Evolutionary conservation across 352 stramenopile species (phyloP), one percentile per base, ranked within the genome.

Genomic region (Globisporangium recalcitrans): DNA sequence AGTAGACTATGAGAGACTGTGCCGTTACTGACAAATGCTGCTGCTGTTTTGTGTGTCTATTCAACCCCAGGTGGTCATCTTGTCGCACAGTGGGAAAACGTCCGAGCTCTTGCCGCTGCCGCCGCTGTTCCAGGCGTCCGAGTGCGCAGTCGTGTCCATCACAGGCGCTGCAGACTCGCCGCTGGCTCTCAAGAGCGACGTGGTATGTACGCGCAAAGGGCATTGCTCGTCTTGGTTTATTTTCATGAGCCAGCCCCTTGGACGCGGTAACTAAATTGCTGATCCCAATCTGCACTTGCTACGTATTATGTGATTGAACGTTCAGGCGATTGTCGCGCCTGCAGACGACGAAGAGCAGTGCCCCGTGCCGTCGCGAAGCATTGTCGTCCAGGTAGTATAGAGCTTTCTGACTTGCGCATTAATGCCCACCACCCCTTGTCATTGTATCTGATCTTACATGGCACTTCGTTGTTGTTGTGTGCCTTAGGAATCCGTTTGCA

Each of bases 21-120:
- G 24, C 34, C 34, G 19, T 38, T 27, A 27, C 27, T 56, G 42
- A 56, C 44, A 51, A 46, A 21, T 22, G 38, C 8, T 21, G 13
- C 14, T 22, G n/a, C n/a, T n/a, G n/a, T 31, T 21, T 14, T 26
- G 11, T 22, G 24, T 4, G 40, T 38, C 26, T 9, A 40, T 27
- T 38, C 7, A n/a, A n/a, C n/a, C n/a, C 44, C 38, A 87, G 78
- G 68, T 88, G 16, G 75, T 94, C 16, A 59, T 92, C 11, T 31
- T 94, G 13, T 92, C 82, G 0, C 81, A 94, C 65, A 92, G 82
- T 49, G 85, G 85, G 4, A 72, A 70, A 21, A 94, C 85, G 6
- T 42, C 69, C 0, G 85, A 94, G 64, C 57, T 94, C 22, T 59
- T 86, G 16, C 49, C 70, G 4, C 62, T 94, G 4, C 85, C 85